Base-by-base conservation (phyloP, 192 early-diverging fungal genomes). In the Coemansia sp. region DNA sequence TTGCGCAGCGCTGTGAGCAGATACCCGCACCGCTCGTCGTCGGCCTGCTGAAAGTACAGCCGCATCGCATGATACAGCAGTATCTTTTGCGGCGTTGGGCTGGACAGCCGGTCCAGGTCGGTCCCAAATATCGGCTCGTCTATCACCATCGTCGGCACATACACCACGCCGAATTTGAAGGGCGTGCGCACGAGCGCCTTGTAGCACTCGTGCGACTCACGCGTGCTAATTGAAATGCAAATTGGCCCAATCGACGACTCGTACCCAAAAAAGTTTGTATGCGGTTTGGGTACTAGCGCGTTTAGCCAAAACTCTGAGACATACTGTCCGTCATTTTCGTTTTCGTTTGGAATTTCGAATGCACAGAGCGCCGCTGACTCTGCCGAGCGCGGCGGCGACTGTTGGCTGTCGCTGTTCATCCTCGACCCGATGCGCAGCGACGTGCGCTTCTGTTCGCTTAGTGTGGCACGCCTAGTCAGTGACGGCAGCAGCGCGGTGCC, bases 251-350 rank as follows among this genome's bases (percentile, higher is more conserved):
- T 75, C 0, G 79, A 60, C 22, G 72, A 59, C 66, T 76, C 74
- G 70, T 82, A 82, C 6, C 79, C 79, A 54, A 82, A 76, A 53
- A 82, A 82, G 59, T 75, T 82, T 64, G 79, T 82, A 60, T 82
- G 79, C 50, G 73, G 75, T 57, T 78, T 83, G 29, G 82, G 76
- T 21, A 79, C 73, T 37, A 83, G 62, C 14, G 82, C 75, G 55
- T 78, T 83, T 43, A 79, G 73, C 82, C 82, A 83, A 22, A 83
- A 83, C 53, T 78, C 73, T 37, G 67, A 49, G 8, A 70, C 75
- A 29, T 83, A 83, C 43, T 69, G 69, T 19, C 76, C 72, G 56
- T 75, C 76, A 57, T 79, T 83, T 38, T 74, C 72, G 61, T 83
- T 83, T 61, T 78, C 82, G 57, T 83, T 80, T 4, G 77, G 77